phyloP scores from a whole-genome alignment of 2,329 filamentous ascomycete genomes.

The Fusarium setosum region DNA sequence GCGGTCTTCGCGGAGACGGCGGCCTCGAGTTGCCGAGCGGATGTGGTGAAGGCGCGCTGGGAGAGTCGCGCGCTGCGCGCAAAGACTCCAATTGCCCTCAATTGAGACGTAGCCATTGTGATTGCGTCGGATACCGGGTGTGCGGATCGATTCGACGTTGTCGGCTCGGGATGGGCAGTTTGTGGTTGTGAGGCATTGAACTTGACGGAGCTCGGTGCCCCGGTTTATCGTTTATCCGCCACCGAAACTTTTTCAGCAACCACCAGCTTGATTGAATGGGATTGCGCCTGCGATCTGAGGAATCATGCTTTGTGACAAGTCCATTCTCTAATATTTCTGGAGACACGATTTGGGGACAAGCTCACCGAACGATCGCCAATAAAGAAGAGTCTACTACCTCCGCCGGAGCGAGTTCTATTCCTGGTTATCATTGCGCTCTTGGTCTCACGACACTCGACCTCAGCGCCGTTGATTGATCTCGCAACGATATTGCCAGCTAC shows the following conservation, averaged over 20 bases:
- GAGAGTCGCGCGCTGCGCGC: constrained; percentile 57
- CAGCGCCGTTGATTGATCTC: background rate
- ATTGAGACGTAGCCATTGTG: constrained; percentile 58
- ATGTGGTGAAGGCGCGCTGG: constrained; percentile 61
- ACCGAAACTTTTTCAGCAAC: constrained; percentile 36
- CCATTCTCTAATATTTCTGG: background rate
- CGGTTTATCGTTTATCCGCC: constrained; percentile 44
- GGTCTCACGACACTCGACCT: constrained; percentile 4
- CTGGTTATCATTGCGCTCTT: background rate
- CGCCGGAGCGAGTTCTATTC: background rate
- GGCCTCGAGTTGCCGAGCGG: constrained; percentile 60
- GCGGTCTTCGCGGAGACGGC: constrained; percentile 52
- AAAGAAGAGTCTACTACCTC: background rate
- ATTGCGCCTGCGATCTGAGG: constrained; percentile 17
- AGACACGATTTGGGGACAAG: background rate
- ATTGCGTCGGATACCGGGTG: constrained; percentile 40
- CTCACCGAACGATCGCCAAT: background rate
- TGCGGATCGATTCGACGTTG: constrained; percentile 40
- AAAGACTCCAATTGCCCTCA: constrained; percentile 57
- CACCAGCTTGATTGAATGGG: background rate
- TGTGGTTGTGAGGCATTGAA: constrained; percentile 40
- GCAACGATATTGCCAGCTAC: background rate
- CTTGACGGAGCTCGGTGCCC: constrained; percentile 21
- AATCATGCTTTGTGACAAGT: constrained; percentile 14
- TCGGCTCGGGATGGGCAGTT: constrained; percentile 33